Evolutionary conservation across 768 basidiomycete species (phyloP), one percentile per base, ranked within the genome.

Genomic region (Leucocoprinus birnbaumii): DNA sequence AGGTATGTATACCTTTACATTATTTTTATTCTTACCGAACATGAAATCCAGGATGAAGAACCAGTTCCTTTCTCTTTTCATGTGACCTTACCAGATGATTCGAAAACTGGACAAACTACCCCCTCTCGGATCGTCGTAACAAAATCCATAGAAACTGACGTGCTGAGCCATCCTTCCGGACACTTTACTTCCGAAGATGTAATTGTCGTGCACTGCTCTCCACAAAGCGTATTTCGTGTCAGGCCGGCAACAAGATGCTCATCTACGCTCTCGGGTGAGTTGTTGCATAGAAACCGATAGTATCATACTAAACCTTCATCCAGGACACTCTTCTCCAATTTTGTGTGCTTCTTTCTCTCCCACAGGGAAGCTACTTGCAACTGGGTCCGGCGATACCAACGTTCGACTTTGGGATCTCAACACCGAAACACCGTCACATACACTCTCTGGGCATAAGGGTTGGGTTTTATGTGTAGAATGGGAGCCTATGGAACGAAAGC

Each of bases 401-500:
- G 94, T 89, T 11, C 83, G 97, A 3, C 71, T 99, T 21, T 98
- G 97, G 97, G 89, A 98, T 69, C 80, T 98, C 47, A 82, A 88
- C 63, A 96, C 91, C 0, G 97, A 98, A 68, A 88, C 85, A 5
- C 96, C 97, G 1, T 91, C 90, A 38, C 88, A 91, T 65, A 87
- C 86, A 13, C 78, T 98, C 16, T 71, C 80, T 0, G 97, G 97
- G 0, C 97, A 99, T 65, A 85, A 85, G 61, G 95, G 94, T 0
- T 98, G 95, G 96, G 94, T 99, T 1, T 78, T 98, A 1, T 98
- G 94, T 62, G 91, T 94, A 3, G 97, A 98, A 65, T 99, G 96
- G 95, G 94, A 98, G 63, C 90, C 91, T 0, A 80, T 91, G 77
- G 95, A 98, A 65, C 75, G 94, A 42, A 87, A 86, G 62, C 72